Base-by-base conservation (phyloP, 768 basidiomycete species). In the Suillus brevipes region DNA sequence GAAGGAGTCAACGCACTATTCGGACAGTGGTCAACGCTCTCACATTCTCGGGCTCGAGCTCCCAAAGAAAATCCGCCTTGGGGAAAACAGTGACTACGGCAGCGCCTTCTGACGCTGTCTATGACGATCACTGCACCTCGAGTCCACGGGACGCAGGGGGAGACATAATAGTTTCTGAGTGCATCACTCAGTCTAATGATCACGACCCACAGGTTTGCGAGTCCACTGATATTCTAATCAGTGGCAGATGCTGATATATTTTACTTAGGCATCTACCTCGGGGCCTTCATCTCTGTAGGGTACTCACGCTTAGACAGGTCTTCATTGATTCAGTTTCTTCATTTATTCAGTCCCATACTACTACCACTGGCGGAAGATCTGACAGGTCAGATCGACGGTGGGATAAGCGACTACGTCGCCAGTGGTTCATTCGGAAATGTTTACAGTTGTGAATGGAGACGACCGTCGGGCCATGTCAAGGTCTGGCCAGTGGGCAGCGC, bases 401-500 rank as follows among this genome's bases (percentile, higher is more conserved):
- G 23, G 1, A 38, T 25, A 16, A 58, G 10, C 0, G 37, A 38
- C 23, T 10, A 10, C 4, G 8, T 40, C 9, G 37, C 53, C 0
- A 8, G 34, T 8, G 50, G 45, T 59, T 16, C 38, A 23, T 60
- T 38, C 16, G 57, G 23, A 38, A 25, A 12, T 20, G 55, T 63
- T 57, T 38, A 40, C 52, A 62, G 4, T 59, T 57, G 50, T 28
- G 31, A 63, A 58, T 53, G 62, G 50, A 40, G 38, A 53, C 6
- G 9, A 13, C 23, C 14, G 23, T 38, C 57, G 1, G 57, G 57
- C 9, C 1, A 23, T 38, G 37, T 62, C 61, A 28, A 38, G 53
- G 61, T 62, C 34, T 53, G 50, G 9, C 31, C 31, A 20, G 9
- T 31, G 28, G 7, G 9, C 13, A 42, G 9, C 7, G 38, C 42